A percentile compares a stretch with the other conserved stretches of the same genome.
These are phyloP conservation scores for Trichosporon sp. DNA, from an alignment of 1,284 basidiomycete genomes.

Conservation along the genomic window DNA sequence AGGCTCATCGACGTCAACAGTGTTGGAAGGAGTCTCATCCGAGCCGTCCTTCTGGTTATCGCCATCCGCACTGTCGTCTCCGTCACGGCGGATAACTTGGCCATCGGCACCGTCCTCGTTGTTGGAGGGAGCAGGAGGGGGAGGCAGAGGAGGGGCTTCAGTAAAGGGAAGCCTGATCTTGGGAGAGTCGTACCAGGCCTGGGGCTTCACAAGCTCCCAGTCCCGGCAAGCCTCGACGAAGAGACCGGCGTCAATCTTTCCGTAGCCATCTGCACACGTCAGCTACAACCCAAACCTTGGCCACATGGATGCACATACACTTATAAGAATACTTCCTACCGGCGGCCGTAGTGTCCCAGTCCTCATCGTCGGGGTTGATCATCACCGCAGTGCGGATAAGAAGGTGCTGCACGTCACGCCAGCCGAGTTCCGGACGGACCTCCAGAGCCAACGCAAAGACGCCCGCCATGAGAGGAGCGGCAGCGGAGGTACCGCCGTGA, in stretches of 20 bases:
- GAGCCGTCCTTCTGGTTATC: neutral
- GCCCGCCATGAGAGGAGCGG: conserved; percentile 90
- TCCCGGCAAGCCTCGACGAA: conserved; percentile 75
- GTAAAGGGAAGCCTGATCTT: conserved; percentile 59
- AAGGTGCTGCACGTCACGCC: conserved; percentile 95
- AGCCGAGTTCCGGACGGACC: conserved; percentile 83
- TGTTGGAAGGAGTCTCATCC: conserved; percentile 9
- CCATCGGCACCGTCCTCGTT: neutral
- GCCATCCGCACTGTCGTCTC: neutral
- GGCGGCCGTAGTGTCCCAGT: conserved; percentile 82
- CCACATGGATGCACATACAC: conserved; percentile 49
- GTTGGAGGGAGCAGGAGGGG: neutral
- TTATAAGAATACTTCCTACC: conserved; percentile 91
- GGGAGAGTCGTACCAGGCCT: conserved; percentile 78
- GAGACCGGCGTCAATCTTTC: conserved; percentile 75
- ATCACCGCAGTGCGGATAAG: conserved; percentile 71
- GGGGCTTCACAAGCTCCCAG: conserved; percentile 89
- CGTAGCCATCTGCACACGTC: conserved; percentile 65
- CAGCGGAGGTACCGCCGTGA: conserved; percentile 96
- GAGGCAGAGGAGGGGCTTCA: conserved; percentile 15
- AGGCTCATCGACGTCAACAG: conserved; percentile 21
- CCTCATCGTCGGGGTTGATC: conserved; percentile 84
- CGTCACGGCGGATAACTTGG: neutral
- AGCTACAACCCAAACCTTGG: neutral
- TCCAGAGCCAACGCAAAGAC: conserved; percentile 83